Base-by-base conservation (phyloP, 345 rosid genomes). In the Tarenaya hassleriana region DNA sequence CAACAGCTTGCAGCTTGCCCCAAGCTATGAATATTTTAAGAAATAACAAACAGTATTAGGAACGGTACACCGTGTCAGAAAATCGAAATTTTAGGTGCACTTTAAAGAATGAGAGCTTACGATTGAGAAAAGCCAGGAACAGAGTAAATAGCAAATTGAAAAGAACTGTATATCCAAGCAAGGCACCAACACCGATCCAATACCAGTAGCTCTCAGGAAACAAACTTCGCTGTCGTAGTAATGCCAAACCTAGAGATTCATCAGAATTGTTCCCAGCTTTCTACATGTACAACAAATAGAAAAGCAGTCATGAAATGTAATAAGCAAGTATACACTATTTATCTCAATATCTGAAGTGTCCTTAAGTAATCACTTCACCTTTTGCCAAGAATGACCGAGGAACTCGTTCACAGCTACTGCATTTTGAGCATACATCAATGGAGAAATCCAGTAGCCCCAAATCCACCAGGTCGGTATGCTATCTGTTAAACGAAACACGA, bases 381-480 rank as follows among this genome's bases (percentile, higher is more conserved):
- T 81, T 55, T 73, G 52, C 98, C 98, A 92, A 54, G 90, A 70
- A 70, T 75, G 78, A 19, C 96, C 94, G 16, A 88, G 98, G 68
- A 92, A 81, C 60, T 92, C 98, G 71, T 83, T 92, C 18, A 92
- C 95, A 42, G 98, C 79, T 67, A 88, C 95, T 27, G 98, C 98
- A 70, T 85, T 86, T 77, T 92, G 98, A 69, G 88, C 88, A 63
- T 88, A 92, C 82, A 79, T 81, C 80, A 92, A 64, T 44, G 98
- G 96, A 64, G 98, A 92, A 43, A 88, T 45, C 98, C 98, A 92
- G 75, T 66, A 92, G 63, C 96, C 98, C 98, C 98, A 92, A 52
- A 85, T 75, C 98, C 98, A 92, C 98, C 98, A 88, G 21, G 63
- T 66, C 10, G 98, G 98, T 52, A 92, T 83, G 55, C 69, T 63